phyloP scores from a whole-genome alignment of 2,329 filamentous ascomycete species.

The Dactylella cylindrospora region DNA sequence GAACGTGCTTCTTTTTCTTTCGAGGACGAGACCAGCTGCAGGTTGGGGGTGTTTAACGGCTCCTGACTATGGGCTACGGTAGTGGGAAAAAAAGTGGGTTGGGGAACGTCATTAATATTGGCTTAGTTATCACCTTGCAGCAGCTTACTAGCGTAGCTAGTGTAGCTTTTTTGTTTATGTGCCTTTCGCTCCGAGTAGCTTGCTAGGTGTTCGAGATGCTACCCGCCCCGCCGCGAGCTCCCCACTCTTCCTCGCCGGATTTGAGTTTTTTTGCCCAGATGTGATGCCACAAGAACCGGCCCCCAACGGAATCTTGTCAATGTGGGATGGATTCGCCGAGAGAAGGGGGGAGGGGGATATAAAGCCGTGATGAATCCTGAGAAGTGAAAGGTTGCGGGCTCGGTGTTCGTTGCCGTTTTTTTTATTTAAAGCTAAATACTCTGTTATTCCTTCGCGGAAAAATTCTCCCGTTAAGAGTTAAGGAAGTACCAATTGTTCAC shows the following conservation, averaged over 20 bases:
- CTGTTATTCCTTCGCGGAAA: slow-evolving; percentile 6
- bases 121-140: slow-evolving; percentile 41
- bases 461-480: slow-evolving; percentile 29
- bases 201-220: no score
- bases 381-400: slow-evolving; percentile 5
- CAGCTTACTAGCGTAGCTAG: slow-evolving; percentile 21
- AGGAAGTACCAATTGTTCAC: slow-evolving; percentile 4
- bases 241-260: slow-evolving; percentile 15
- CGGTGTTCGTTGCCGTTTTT: slow-evolving; percentile 1
- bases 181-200: no score
- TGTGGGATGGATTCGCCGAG: neutral
- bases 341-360: slow-evolving; percentile 9
- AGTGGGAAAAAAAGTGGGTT: no score
- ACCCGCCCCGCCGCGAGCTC: slow-evolving; percentile 28
- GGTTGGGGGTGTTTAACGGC: no score
- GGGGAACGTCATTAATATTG: no score
- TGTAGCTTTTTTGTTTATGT: neutral
- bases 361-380: slow-evolving; percentile 5
- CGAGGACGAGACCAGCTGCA: no score
- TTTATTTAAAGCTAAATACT: neutral
- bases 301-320: slow-evolving; percentile 42
- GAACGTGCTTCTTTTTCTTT: slow-evolving; percentile 10
- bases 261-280: slow-evolving; percentile 7
- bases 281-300: slow-evolving; percentile 15
- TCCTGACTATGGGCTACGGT: no score